Base-by-base conservation (phyloP, 805 yeast species). In the Wickerhamia fluorescens region DNA sequence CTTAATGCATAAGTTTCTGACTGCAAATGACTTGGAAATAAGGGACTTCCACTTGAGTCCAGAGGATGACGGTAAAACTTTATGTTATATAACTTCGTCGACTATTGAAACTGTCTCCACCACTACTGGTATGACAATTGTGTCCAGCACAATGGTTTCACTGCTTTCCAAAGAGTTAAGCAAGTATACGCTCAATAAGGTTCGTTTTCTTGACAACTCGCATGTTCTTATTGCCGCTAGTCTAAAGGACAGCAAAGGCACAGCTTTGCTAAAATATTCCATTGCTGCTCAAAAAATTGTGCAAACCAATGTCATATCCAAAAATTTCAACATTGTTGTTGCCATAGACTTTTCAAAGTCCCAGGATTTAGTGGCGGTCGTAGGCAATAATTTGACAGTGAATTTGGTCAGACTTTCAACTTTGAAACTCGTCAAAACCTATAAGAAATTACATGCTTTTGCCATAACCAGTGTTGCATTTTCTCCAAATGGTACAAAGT, bases 391-490 rank as follows among this genome's bases (percentile, higher is more conserved):
- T 41, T 70, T 75, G 38, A 73, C 92, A 2, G 58, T 87, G 8
- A 56, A 73, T 2, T 41, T 87, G n/a, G 51, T 77, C 8, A 66
- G 69, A 23, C 49, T 70, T 10, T 57, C 64, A 2, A 73, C 67
- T 36, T 68, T 87, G 35, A 63, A 68, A 24, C 51, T 68, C 8
- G 42, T 74, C 15, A 73, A 68, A 33, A 56, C 64, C 5, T 58
- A 75, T 31, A 68, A 68, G 24, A 71, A 79, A 36, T 75, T 82
- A 31, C 96, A 87, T 50, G 61, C 68, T 6, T 83, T 83, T 51
- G 86, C 94, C 15, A 76, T 86, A 29, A 86, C 96, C 0, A 68
- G 71, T 24, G 73, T 84, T 7, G 60, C 73, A 3, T 77, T 85
- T 35, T 77, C 86, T 4, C 78, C 82, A 9, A 66, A 74, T 47